These are phyloP conservation scores for Solanum aculeatissimum DNA, from an alignment of 305 asterid genomes.

Conservation along the genomic window DNA sequence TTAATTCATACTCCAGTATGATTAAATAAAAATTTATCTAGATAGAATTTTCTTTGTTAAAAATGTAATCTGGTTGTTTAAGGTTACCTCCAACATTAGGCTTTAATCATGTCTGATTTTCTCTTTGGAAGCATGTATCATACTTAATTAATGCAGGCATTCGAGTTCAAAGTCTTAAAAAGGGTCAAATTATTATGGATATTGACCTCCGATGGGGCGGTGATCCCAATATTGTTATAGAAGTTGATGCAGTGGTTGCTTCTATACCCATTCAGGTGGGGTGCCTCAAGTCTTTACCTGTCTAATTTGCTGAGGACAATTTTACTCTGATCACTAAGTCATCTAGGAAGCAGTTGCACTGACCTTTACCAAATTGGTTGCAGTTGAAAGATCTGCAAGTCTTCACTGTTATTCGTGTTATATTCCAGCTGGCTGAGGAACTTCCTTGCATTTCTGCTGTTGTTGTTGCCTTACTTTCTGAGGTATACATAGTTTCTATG, in stretches of 20 bases:
- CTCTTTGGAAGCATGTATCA: background rate
- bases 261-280: slow-evolving; percentile 91
- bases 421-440: slow-evolving; percentile 93
- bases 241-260: slow-evolving; percentile 91
- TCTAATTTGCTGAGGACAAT: background rate
- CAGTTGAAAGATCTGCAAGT: slow-evolving; percentile 98
- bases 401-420: slow-evolving; percentile 90
- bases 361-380: slow-evolving; percentile 7
- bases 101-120: background rate
- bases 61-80: background rate
- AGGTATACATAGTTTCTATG: slow-evolving; percentile 29
- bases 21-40: background rate
- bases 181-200: slow-evolving; percentile 98
- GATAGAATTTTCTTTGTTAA: background rate
- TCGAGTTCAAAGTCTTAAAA: slow-evolving; percentile 95
- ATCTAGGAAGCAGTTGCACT: background rate
- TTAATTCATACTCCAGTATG: background rate
- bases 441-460: slow-evolving; percentile 98
- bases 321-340: background rate
- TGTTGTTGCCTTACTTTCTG: slow-evolving; percentile 96
- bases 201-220: slow-evolving; percentile 99
- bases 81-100: background rate
- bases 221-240: slow-evolving; percentile 89
- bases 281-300: slow-evolving; percentile 4
- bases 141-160: slow-evolving; percentile 47